Evolutionary conservation across 805 yeast genomes (phyloP), one percentile per base, ranked within the genome.

Genomic region (Hagleromyces aurorensis): DNA sequence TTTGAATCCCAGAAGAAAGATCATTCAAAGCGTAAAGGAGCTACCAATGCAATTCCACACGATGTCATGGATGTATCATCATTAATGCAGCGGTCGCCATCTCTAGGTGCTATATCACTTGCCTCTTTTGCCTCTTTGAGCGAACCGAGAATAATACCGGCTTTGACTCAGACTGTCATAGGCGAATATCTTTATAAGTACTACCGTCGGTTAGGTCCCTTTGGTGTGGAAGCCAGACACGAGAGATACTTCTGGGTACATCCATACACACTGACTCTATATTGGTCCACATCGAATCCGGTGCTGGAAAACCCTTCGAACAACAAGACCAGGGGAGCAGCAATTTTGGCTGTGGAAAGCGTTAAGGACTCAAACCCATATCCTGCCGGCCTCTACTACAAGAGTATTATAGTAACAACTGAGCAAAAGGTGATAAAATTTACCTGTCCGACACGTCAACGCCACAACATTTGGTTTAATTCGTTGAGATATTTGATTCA

Each of bases 181-280:
- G 98, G 98, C 30, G 97, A 89, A 52, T 83, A 75, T 41, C 62
- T 87, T 34, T 78, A 69, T 70, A 89, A 89, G 57, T 87, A 87
- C 52, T 83, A 78, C 53, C 75, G 91, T 35, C 74, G 75, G 37
- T 58, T 80, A 30, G 87, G 87, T 1, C 79, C 86, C 10, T 64
- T 83, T 28, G 78, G 84, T 21, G 57, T 67, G 6, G 91, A 85
- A 29, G 70, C 72, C 23, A 71, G 96, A 36, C 98, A 89, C 50
- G 91, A 81, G 50, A 70, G 96, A 41, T 89, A 74, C 61, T 89
- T 89, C 68, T 91, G 97, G 97, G 73, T 91, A 25, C 94, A 89
- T 57, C 97, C 98, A 3, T 87, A 87, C 56, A 79, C 91, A 6
- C 61, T 85, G 63, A 84, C 95, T 0, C 64, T 89, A 26, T 86